Base-by-base conservation (phyloP, 495 filamentous ascomycete genomes). In the Tetracladium setigerum region DNA sequence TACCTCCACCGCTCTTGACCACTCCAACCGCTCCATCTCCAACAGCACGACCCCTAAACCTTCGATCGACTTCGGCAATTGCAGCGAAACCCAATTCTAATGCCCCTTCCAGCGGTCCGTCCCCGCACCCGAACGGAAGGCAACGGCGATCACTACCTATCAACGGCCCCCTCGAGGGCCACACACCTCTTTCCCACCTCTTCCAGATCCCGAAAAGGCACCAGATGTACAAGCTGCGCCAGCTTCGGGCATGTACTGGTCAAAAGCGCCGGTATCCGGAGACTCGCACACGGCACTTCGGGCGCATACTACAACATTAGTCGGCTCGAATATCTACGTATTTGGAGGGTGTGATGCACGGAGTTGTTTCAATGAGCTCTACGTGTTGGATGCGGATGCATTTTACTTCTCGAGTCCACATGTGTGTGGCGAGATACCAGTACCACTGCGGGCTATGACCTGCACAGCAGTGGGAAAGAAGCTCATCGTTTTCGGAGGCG, bases 171-270 rank as follows among this genome's bases (percentile, higher is more conserved):
- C 63, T 9, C 59, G 60, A 2, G 63, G 66, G 16, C 54, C 57
- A 22, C 58, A 74, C 49, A 62, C 65, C 2, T 49, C 64, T 0
- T 76, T 73, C 47, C 79, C 79, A 14, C 74, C 77, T 30, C 62
- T 82, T 9, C 72, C 71, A 34, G 74, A 78, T 56, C 71, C 77
- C 7, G 60, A 64, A 22, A 78, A 70, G 14, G 74, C 76, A 11
- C 70, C 76, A 11, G 71, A 81, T 38, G 78, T 82, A 16, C 70
- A 68, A 4, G 65, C 69, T 2, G 77, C 79, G 9, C 79, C 79
- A n/a, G 75, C 79, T 14, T 77, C 74, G 36, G 79, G 79, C 38
- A 83, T 83, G 79, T 83, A 83, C 64, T 83, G 79, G 79, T 78
- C 75, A 43, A 70, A 68, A 34, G 78, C 78, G 13, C 73, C 72